phyloP scores from a whole-genome alignment of 2,329 filamentous ascomycete species.

The Penicillium brevicompactum region DNA sequence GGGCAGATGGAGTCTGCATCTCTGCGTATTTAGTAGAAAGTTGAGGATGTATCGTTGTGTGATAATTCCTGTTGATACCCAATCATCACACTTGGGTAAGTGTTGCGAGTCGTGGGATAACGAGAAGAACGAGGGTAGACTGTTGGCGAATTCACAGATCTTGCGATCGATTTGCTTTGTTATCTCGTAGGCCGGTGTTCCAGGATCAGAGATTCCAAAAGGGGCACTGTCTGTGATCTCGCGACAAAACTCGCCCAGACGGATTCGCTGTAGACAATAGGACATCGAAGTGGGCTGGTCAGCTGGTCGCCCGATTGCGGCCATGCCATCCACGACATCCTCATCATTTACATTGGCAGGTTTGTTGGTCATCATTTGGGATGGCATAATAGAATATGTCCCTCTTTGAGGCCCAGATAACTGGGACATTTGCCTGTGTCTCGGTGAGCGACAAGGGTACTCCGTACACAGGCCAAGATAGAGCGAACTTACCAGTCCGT shows the following conservation, averaged over 20 bases:
- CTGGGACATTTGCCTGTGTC: conserved; percentile 32
- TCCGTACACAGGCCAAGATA: not conserved
- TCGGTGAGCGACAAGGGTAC: not conserved
- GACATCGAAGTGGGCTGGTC: conserved; percentile 41
- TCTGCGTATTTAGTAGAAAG: conserved; percentile 37
- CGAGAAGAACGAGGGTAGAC: conserved; percentile 38
- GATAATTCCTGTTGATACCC: conserved; percentile 19
- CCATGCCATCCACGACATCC: conserved; percentile 34
- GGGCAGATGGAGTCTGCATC: conserved; percentile 43
- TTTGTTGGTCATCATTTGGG: conserved; percentile 42
- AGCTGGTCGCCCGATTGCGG: conserved; percentile 17
- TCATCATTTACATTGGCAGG: conserved; percentile 42
- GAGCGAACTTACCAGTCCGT: conserved; percentile 37
- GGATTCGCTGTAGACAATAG: conserved; percentile 40
- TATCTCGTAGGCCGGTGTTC: conserved; percentile 27
- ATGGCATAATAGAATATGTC: conserved; percentile 39
- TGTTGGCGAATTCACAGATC: conserved; percentile 31
- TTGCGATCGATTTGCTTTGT: conserved; percentile 38
- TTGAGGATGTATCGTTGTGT: conserved; percentile 40
- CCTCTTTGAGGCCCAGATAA: conserved; percentile 39
- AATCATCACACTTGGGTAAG: conserved; percentile 9
- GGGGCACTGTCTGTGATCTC: conserved; percentile 39
- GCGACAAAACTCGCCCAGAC: conserved; percentile 39
- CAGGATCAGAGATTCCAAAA: conserved; percentile 19
- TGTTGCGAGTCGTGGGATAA: conserved; percentile 15